Conservation (phyloP, 768 basidiomycete species). For the Coprinopsis marcescibilis region DNA sequence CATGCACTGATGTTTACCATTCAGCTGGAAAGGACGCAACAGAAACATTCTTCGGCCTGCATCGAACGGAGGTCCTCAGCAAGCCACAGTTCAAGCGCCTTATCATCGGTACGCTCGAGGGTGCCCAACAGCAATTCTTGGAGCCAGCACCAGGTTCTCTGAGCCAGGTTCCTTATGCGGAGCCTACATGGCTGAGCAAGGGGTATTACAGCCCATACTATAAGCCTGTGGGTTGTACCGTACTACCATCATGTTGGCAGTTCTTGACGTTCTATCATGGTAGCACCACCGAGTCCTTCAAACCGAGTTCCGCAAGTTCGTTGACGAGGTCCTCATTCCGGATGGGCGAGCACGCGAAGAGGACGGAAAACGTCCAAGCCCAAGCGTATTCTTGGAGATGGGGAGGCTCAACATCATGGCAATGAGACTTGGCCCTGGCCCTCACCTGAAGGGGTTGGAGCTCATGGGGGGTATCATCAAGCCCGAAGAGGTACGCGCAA, state of each 20-base stretch:
- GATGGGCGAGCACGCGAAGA: constrained; percentile 62
- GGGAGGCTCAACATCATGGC: constrained; percentile 36
- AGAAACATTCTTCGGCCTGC: constrained; percentile 82
- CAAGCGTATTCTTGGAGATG: constrained; percentile 70
- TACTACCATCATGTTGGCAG: constrained; percentile 28
- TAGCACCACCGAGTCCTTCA: constrained; percentile 57
- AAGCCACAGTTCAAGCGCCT: constrained; percentile 71
- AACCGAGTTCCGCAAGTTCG: constrained; percentile 57
- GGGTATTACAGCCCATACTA: constrained; percentile 76
- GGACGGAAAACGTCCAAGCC: constrained; percentile 73
- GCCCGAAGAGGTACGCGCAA: constrained; percentile 56
- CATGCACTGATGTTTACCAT: constrained; percentile 10
- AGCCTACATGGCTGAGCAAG: constrained; percentile 71
- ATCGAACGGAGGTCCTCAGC: constrained; percentile 75
- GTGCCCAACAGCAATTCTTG: constrained; percentile 49
- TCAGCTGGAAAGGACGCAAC: constrained; percentile 84
- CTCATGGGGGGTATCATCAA: constrained; percentile 71
- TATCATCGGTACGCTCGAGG: constrained; percentile 63
- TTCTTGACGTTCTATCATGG: background rate
- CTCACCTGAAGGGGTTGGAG: constrained; percentile 72
- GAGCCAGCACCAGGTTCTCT: constrained; percentile 49
- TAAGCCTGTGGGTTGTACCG: constrained; percentile 43
- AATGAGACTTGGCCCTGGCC: constrained; percentile 84
- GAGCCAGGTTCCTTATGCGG: constrained; percentile 79
- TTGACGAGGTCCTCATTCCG: constrained; percentile 59